phyloP scores from a whole-genome alignment of 2,329 filamentous ascomycete genomes.

The Ilyonectria mors-panacis region DNA sequence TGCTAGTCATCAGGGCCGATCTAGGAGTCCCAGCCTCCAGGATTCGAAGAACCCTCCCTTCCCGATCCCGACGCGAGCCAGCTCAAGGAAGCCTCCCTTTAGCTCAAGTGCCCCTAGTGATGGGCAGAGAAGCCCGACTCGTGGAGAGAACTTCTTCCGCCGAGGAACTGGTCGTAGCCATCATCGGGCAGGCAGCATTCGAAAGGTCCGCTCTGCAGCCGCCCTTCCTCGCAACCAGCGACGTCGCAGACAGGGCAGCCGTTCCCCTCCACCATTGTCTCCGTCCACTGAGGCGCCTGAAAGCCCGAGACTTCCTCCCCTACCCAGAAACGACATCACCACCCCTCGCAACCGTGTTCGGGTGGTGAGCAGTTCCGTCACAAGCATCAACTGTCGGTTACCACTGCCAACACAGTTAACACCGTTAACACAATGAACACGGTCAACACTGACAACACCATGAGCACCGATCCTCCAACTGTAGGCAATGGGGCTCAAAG shows the following conservation, averaged over 20 bases:
- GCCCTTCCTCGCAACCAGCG: conserved; percentile 73
- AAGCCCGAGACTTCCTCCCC: conserved; percentile 79
- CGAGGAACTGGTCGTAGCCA: conserved; percentile 63
- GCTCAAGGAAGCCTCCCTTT: conserved; percentile 81
- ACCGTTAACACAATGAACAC: conserved; percentile 66
- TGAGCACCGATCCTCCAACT: conserved; percentile 59
- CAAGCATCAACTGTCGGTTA: conserved; percentile 73
- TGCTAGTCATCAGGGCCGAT: conserved; percentile 74
- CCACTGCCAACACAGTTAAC: conserved; percentile 68
- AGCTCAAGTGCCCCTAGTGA: conserved; percentile 78
- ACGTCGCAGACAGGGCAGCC: conserved; percentile 66
- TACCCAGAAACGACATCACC: conserved; percentile 81
- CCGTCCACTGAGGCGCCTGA: conserved; percentile 77
- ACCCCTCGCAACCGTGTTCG: conserved; percentile 67
- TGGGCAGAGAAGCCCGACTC: conserved; percentile 83
- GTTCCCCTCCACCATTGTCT: conserved; percentile 77
- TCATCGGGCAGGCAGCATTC: conserved; percentile 74
- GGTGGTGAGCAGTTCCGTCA: conserved; percentile 61
- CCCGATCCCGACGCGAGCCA: conserved; percentile 90
- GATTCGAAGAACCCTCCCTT: conserved; percentile 82
- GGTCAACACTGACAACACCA: conserved; percentile 64
- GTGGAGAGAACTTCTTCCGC: conserved; percentile 69
- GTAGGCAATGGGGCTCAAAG: conserved; percentile 72
- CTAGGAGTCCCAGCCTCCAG: conserved; percentile 75
- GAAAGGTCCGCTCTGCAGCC: conserved; percentile 89